Base-by-base conservation (phyloP, 257 asterid species). In the Scutellaria galericulata region DNA sequence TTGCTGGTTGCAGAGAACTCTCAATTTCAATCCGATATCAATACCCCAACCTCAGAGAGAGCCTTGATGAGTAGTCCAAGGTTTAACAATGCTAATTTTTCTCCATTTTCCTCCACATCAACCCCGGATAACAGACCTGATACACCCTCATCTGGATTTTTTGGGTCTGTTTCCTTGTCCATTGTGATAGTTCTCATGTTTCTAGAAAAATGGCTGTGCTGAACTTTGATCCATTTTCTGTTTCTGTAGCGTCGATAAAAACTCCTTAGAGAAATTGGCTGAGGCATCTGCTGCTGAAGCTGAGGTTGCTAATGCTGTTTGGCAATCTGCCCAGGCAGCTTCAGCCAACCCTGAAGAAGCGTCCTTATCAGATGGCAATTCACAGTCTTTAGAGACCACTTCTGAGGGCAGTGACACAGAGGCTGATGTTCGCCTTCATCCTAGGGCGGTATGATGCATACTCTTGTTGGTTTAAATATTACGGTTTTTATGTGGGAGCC, bases 211-310 rank as follows among this genome's bases (percentile, higher is more conserved):
- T 40, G n/a, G 45, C 18, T 74, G 7, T 51, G 37, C 11, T 71
- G 58, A 39, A 68, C 64, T 52, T 54, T 61, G 13, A 41, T 53
- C 75, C 47, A 48, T 68, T 75, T 61, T 72, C 15, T 67, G 37
- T 62, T 77, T 50, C 27, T 83, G 51, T 79, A 95, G 99, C 54
- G 83, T 85, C 87, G 89, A 92, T 81, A 81, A 78, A 67, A 82
- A 84, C 77, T 95, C 99, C 18, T 81, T 92, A 96, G 98, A 90
- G 64, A 91, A 85, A 83, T 81, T 95, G 66, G 93, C 91, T 9
- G 93, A 95, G 81, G 99, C 97, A 61, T 95, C 97, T 54, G 96
- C 99, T 65, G 99, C 99, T 46, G 99, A 95, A 87, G 99, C 99
- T 56, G 93, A 92, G 89, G 98, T 66, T 69, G 98, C 97, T 68